Base-by-base conservation (phyloP, 129 eudicot genomes). In the Gnaphalium uliginosum region DNA sequence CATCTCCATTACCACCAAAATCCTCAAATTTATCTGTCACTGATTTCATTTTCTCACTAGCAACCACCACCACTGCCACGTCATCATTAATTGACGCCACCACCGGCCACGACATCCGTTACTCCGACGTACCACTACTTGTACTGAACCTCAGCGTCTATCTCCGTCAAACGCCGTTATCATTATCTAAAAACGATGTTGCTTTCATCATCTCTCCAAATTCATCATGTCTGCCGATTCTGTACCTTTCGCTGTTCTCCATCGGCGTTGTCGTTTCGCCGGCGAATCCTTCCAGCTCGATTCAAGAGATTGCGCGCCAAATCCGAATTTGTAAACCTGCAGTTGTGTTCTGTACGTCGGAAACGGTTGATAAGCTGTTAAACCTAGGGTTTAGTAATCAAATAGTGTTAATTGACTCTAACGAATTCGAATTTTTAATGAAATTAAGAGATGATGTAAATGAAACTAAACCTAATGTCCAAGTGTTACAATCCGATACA, bases 201-300 rank as follows among this genome's bases (percentile, higher is more conserved):
- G 96, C 87, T 26, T 79, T 87, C 51, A 43, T 87, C 18, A 63
- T 89, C 63, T 85, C 82, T 7, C 88, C 87, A 0, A 87, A 87
- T 37, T 85, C 84, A 1, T 17, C 81, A 24, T 66, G 81, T 22
- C 48, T 85, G 2, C 96, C 96, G 0, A 41, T 87, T 14, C 72
- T 87, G 9, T 83, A 60, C 63, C 85, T 89, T 18, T 65, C 96
- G 0, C 68, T 89, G 11, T 78, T 87, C 26, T 62, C 86, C 8
- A 23, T 87, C 23, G 91, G 96, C n/a, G 88, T 76, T 30, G 53
- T 68, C 2, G 85, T 87, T 59, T 87, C 90, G 0, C 88, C 92
- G 22, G 74, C 84, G 6, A 89, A 85, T 66, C 96, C 96, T 6
- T 66, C 76, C 33, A 71, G 78, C 81, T 80, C 96, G 8, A 5